phyloP scores from a whole-genome alignment of 2,329 filamentous ascomycete species.

The Amylocarpus encephaloides region DNA sequence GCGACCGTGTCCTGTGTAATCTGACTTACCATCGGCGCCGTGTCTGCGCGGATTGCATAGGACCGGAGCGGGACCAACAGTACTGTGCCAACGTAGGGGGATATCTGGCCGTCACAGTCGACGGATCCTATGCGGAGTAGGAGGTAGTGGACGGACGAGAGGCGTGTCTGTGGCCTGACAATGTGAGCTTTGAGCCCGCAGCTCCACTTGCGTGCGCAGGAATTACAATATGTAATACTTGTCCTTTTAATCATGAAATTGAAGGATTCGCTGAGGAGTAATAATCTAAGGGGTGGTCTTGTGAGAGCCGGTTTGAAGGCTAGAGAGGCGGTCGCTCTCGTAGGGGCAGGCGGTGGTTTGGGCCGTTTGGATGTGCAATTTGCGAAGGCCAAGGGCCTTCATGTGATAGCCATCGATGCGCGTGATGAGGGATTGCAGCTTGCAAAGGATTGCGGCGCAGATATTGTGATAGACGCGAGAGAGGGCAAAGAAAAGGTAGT shows the following conservation, averaged over 20 bases:
- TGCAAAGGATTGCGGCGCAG: slow-evolving; percentile 41
- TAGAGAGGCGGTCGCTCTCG: slow-evolving; percentile 37
- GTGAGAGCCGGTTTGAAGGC: slow-evolving; percentile 29
- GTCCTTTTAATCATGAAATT: neutral
- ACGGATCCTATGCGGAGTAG: slow-evolving; percentile 54
- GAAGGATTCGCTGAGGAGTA: slow-evolving; percentile 40
- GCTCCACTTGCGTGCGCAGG: slow-evolving; percentile 53
- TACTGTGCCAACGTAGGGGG: slow-evolving; percentile 44
- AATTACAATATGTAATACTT: slow-evolving; percentile 31
- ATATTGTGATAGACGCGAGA: slow-evolving; percentile 47
- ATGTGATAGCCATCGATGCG: slow-evolving; percentile 47
- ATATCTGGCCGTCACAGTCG: slow-evolving; percentile 41
- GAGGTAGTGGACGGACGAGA: slow-evolving; percentile 43
- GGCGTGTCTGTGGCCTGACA: slow-evolving; percentile 41
- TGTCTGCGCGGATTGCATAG: slow-evolving; percentile 44
- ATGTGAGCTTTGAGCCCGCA: slow-evolving; percentile 43
- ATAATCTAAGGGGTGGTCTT: slow-evolving; percentile 35
- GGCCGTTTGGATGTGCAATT: slow-evolving; percentile 47
- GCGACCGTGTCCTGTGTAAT: slow-evolving; percentile 46
- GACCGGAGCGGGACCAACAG: slow-evolving; percentile 43
- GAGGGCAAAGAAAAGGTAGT: slow-evolving; percentile 42
- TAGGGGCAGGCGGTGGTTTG: slow-evolving; percentile 45
- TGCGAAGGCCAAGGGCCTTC: slow-evolving; percentile 43
- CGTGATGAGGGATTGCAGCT: slow-evolving; percentile 47
- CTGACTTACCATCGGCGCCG: slow-evolving; percentile 48